Base-by-base conservation (phyloP, 2,329 filamentous ascomycete genomes). In the Alternaria panax region DNA sequence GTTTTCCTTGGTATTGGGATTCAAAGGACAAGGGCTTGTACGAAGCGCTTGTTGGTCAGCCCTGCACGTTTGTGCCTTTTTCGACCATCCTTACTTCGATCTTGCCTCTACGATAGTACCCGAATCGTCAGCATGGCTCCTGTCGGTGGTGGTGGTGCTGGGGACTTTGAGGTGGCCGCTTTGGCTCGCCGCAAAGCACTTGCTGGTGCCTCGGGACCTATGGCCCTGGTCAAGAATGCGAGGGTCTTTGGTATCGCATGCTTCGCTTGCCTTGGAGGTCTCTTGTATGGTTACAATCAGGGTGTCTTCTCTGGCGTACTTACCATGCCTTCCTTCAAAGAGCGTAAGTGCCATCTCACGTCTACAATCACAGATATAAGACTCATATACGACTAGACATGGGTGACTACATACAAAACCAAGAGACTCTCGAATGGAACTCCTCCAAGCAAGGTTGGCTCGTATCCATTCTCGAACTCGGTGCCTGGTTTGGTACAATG, bases 271-370 rank as follows among this genome's bases (percentile, higher is more conserved):
- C 73, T 85, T 36, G 83, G 82, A 66, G 83, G 83, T 48, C 70
- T 84, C 36, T 78, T 85, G 25, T 87, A 90, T 73, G 88, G 90
- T n/a, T 92, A 91, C 79, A 92, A 92, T 71, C 88, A 91, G 43
- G 90, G 90, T 67, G 89, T 91, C 76, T 91, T 91, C 77, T 87
- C 87, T n/a, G 89, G 90, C 34, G 86, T 92, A 12, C 70, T 86
- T 51, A 82, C 79, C 30, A 84, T 84, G 81, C 67, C 71, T 6
- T 76, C 79, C 1, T 84, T 83, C 64, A 77, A 79, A 32, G 57
- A 74, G 38, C 75, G 75, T 80, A 63, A 69, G 74, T 67, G 32
- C 4, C 4, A 5, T 6, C 20, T 22, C 4, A 18, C 30, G 0
- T 14, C 30, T 7, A 34, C 9, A 2, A 12, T 3, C 4, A 7